Conservation (phyloP, 78 protist species). For the Dictyostelium discoideum region dicty_2.7 NC_007090.3:1564501-1565000, state of each 20-base stretch:
- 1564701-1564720: constrained; percentile 81
- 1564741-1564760: constrained; percentile 88
- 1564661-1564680: constrained; percentile 73
- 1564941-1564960: constrained; percentile 80
- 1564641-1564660: constrained; percentile 83
- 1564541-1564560: constrained; percentile 10
- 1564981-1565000: constrained; percentile 85
- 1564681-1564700: constrained; percentile 75
- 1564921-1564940: constrained; percentile 87
- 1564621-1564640: constrained; percentile 47
- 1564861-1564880: constrained; percentile 86
- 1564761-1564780: constrained; percentile 81
- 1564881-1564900: constrained; percentile 85
- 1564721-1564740: constrained; percentile 82
- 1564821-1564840: constrained; percentile 83
- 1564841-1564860: constrained; percentile 84
- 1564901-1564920: constrained; percentile 66
- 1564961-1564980: constrained; percentile 72
- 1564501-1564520: constrained; percentile 57
- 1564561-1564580: not conserved
- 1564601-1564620: constrained; percentile 56
- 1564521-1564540: not conserved
- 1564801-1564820: constrained; percentile 79
- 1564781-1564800: constrained; percentile 75
- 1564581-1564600: not conserved